These are phyloP conservation scores for Warburgia ugandensis DNA, from an alignment of 164 flowering plant species.

Conservation along the genomic window DNA sequence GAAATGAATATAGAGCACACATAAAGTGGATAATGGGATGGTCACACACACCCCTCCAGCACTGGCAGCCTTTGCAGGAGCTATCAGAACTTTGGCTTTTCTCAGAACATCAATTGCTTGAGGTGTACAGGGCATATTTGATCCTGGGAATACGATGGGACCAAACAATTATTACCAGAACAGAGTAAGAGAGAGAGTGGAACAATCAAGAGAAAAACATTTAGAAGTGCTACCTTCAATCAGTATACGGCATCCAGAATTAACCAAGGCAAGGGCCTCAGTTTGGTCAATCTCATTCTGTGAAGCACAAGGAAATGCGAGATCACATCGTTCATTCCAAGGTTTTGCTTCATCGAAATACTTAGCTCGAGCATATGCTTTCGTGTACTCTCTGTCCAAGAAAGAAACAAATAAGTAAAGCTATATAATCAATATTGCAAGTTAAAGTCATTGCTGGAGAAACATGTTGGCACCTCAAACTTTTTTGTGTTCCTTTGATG, in stretches of 20 bases:
- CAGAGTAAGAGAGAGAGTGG: background rate
- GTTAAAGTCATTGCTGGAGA: background rate
- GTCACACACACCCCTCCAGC: constrained; percentile 77
- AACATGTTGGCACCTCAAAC: constrained; percentile 49
- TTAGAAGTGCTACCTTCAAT: constrained; percentile 64
- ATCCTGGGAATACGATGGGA: constrained; percentile 39
- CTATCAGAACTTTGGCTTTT: constrained; percentile 82
- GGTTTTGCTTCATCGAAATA: constrained; percentile 95
- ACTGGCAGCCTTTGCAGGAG: constrained; percentile 98
- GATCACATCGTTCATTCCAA: constrained; percentile 96
- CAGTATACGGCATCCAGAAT: constrained; percentile 83
- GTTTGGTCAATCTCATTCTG: constrained; percentile 94
- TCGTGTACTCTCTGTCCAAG: constrained; percentile 75
- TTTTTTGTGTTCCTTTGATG: constrained; percentile 83
- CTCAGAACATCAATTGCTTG: constrained; percentile 87
- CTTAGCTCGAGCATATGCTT: constrained; percentile 89
- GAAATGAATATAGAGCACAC: too few relatives aligned
- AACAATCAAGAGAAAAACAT: background rate
- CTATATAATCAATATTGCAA: constrained; percentile 1
- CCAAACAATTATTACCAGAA: background rate
- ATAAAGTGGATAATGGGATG: constrained; percentile 2
- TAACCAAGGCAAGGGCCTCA: constrained; percentile 90
- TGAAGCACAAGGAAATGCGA: constrained; percentile 94
- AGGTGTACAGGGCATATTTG: constrained; percentile 94
- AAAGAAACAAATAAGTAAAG: constrained; percentile 5